Base-by-base conservation (phyloP, 257 asterid species). In the Linderniella brevidens region DNA sequence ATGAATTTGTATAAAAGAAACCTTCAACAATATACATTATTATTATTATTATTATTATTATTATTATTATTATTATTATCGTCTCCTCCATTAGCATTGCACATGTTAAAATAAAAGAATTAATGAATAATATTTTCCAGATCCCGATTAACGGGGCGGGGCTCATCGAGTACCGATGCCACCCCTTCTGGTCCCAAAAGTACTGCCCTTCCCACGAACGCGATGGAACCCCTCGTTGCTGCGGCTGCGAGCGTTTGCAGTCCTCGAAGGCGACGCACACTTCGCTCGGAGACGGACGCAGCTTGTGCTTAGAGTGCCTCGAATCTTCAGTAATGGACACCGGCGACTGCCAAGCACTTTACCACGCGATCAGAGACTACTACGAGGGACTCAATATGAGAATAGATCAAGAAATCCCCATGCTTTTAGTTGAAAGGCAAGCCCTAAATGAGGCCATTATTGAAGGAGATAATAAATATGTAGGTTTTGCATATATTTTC, bases 381-480 rank as follows among this genome's bases (percentile, higher is more conserved):
- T 90, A 86, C 9, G 99, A 90, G 69, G 96, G 99, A 60, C 75
- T 90, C 93, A 82, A 92, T 62, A 92, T 92, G 99, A 77, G 73
- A 65, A 79, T 92, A 10, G 74, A 75, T 51, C 96, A 92, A 61
- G 82, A 92, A 63, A 70, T 92, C 25, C 93, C 99, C 1, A 79
- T 92, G 96, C 94, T 92, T 65, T 94, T 85, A 11, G 96, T 92
- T 50, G 95, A 83, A 60, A 79, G 95, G 50, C 93, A 77, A 47
- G 94, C 96, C 44, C 96, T 90, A 19, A 90, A 90, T n/a, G 96
- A 90, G 75, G 99, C 96, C 49, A 82, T 25, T 25, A 25, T 85
- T 47, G 96, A 86, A 64, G 96, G 99, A 68, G 96, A 92, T 86
- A 86, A 45, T 36, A 8, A 19, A 44, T 17, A 19, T 13, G 41